Evolutionary conservation across 495 filamentous ascomycete genomes (phyloP), one percentile per base, ranked within the genome.

Genomic region (Aspergillus incahuasiensis): DNA sequence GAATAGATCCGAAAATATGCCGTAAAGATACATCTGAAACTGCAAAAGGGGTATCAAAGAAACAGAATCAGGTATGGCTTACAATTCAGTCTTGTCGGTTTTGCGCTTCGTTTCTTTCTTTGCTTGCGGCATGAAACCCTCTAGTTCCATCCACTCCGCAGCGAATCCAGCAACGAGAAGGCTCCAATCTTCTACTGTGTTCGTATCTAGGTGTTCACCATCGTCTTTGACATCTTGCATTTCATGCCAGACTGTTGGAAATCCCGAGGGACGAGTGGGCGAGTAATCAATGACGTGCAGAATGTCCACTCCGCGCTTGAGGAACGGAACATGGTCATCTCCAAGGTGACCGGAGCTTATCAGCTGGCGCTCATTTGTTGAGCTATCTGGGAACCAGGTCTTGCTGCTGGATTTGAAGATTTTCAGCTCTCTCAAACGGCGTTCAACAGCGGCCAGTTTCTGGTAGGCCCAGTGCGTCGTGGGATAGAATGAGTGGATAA

Each of bases 401-500:
- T 54, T 52, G 19, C 60, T 54, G 2, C 75, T 69, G 7, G 81
- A 77, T 39, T 74, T 78, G 63, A 87, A 80, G 30, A 75, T 73
- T 15, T 70, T 69, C 6, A 81, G 68, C 13, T 72, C 69, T 19
- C 89, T 82, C 52, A 98, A 71, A 7, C 90, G 85, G 9, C 71
- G 60, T 71, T 97, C 94, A 24, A 91, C 65, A 0, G 55, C 59
- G 0, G 86, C 85, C 62, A 97, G 73, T 18, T 76, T 75, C 56
- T 80, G 75, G 64, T 98, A 98, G 8, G 92, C 91, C 92, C 92
- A 97, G 61, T 98, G 94, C 1, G 94, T 97, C 5, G 86, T 87
- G 44, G 78, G 77, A 69, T 92, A 97, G 64, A 89, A 94, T 0
- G 88, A 91, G 5, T 86, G 86, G 9, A 98, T 78, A 0, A 61